These are phyloP conservation scores for Hymenoscyphus albidus DNA, from an alignment of 2,329 filamentous ascomycete genomes.

Conservation along the genomic window DNA sequence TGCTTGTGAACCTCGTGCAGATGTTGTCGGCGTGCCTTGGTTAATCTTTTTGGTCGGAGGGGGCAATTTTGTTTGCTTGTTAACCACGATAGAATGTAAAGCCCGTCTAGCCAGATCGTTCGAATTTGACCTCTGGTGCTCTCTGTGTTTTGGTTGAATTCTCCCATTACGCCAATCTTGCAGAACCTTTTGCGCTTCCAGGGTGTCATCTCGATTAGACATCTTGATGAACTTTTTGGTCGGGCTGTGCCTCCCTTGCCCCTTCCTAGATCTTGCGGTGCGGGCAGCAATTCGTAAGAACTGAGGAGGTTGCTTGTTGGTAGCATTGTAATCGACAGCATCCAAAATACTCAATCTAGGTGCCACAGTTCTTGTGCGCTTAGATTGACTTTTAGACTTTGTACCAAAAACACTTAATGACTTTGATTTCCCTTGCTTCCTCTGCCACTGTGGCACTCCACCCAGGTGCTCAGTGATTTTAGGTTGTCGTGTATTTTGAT, in stretches of 20 bases:
- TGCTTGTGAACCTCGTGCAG: neutral
- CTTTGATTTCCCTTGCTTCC: neutral
- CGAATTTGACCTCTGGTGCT: neutral
- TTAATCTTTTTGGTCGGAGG: conserved; percentile 7
- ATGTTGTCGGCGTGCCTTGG: neutral
- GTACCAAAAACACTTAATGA: neutral
- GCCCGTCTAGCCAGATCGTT: conserved; percentile 6
- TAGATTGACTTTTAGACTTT: too few relatives aligned
- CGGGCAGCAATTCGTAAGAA: conserved; percentile 62
- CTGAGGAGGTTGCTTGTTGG: conserved; percentile 39
- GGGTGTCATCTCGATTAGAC: conserved; percentile 57
- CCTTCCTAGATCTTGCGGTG: conserved; percentile 44
- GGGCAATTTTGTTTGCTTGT: conserved; percentile 23
- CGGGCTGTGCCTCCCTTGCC: conserved; percentile 53
- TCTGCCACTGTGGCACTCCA: conserved; percentile 7
- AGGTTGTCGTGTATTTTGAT: conserved; percentile 21
- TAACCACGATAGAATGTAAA: conserved; percentile 22
- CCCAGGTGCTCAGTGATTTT: conserved; percentile 30
- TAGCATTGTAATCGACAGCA: conserved; percentile 40
- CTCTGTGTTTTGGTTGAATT: conserved; percentile 22
- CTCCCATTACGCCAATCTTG: conserved; percentile 49
- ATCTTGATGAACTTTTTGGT: conserved; percentile 54
- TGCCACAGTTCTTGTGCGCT: conserved; percentile 22
- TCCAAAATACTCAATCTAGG: conserved; percentile 59
- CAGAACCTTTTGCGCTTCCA: conserved; percentile 52